Evolutionary conservation across 1,139 yeast genomes (phyloP), one percentile per base, ranked within the genome.

Genomic region (Kurtzmaniella quercitrusa): DNA sequence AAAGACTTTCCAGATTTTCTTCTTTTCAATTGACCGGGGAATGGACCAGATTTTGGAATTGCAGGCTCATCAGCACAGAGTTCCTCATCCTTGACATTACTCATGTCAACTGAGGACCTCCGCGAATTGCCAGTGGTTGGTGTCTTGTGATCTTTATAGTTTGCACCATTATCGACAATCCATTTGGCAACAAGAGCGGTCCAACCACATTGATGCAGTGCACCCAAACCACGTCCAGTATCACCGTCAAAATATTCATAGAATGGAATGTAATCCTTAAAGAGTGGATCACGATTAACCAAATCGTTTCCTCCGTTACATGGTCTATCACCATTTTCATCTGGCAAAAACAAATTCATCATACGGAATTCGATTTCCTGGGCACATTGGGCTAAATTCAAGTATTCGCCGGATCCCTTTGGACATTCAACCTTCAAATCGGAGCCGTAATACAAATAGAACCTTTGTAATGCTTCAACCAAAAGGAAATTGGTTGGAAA

Each of bases 171-270:
- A 61, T 91, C 98, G 59, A 88, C 95, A 57, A 91, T 88, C 80
- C 94, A 81, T 63, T 93, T 87, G 39, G 96, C 96, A 44, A 89
- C 94, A 39, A 91, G 75, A 0, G 96, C 91, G 1, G 98, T 91
- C 98, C 98, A 91, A 14, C 98, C 98, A 69, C 91, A 84, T 66
- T 91, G 98, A 68, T 93, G 97, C 39, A 93, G 84, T 1, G 97
- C 93, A 33, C 98, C 98, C 47, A 91, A 69, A 5, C 98, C 98
- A 54, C 96, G 78, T 39, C 98, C 98, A 2, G 95, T 85, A 57
- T 91, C 98, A 53, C 96, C 97, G 57, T 91, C 95, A 61, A 91
- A 91, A 60, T 86, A 91, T 66, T 91, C 98, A 60, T 78, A 88
- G 62, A 88, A 91, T 49, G 87, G 83, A 37, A 88, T 76, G 54